A percentile compares a stretch with the other conserved stretches of the same genome.
phyloP scores from a whole-genome alignment of 1,139 yeast genomes.

The Yarrowia galli region DNA sequence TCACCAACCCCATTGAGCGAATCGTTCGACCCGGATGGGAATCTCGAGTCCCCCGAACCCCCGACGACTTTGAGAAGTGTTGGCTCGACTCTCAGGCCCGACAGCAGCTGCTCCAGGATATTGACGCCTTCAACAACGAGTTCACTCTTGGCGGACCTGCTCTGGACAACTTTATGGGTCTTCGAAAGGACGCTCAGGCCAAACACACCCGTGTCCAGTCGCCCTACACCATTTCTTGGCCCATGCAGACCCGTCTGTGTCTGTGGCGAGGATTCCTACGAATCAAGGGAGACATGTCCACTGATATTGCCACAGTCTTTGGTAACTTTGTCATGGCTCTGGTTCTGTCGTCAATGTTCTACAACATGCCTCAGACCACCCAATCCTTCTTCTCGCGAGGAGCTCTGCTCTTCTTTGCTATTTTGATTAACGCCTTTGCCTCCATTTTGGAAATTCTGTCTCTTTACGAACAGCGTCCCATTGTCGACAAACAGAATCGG shows the following conservation, averaged over 20 bases:
- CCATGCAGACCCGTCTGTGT: constrained; percentile 68
- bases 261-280: constrained; percentile 69
- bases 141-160: constrained; percentile 45
- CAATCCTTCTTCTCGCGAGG: constrained; percentile 70
- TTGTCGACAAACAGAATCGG: constrained; percentile 79
- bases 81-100: constrained; percentile 62
- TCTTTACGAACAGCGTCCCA: constrained; percentile 72
- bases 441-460: constrained; percentile 76
- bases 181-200: constrained; percentile 63
- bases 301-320: constrained; percentile 63
- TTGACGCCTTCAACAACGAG: constrained; percentile 51
- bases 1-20: constrained; percentile 78
- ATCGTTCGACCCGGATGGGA: constrained; percentile 64
- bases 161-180: constrained; percentile 57
- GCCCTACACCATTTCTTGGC: constrained; percentile 70
- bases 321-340: constrained; percentile 75
- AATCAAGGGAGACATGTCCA: constrained; percentile 69
- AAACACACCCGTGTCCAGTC: constrained; percentile 62
- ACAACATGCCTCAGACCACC: constrained; percentile 60
- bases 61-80: constrained; percentile 74
- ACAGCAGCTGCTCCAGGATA: constrained; percentile 52
- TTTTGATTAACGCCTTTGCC: constrained; percentile 77
- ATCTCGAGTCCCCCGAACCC: constrained; percentile 67
- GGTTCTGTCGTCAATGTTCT: constrained; percentile 76
- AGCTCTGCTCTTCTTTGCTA: constrained; percentile 77